Conservation (phyloP, 1,284 basidiomycete genomes). For the Apiotrichum gamsii region DNA sequence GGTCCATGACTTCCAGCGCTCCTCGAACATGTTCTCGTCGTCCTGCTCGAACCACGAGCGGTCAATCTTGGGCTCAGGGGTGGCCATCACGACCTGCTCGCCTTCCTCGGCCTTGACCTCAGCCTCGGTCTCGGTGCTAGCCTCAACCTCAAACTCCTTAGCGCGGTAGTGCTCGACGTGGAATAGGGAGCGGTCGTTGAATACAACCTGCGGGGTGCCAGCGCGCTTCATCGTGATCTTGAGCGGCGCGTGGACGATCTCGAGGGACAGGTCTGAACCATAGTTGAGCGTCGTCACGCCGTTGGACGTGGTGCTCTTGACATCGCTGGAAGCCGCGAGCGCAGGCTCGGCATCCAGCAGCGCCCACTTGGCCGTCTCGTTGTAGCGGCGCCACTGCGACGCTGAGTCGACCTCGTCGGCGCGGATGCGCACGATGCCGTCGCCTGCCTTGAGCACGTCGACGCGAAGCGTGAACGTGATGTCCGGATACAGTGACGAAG, state of each 20-base stretch:
- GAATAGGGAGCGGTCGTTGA: constrained; percentile 84
- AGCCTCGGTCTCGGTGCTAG: constrained; percentile 43
- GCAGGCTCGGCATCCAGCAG: constrained; percentile 60
- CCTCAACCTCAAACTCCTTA: constrained; percentile 51
- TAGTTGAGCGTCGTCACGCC: constrained; percentile 46
- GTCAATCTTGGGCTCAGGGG: constrained; percentile 51
- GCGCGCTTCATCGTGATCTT: constrained; percentile 63
- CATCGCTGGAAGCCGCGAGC: constrained; percentile 50
- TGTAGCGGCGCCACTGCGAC: constrained; percentile 66
- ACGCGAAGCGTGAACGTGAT: constrained; percentile 73
- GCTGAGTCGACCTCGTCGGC: constrained; percentile 73
- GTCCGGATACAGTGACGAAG: constrained; percentile 72
- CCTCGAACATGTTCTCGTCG: constrained; percentile 82
- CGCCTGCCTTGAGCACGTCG: constrained; percentile 60
- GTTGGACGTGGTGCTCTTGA: constrained; percentile 37
- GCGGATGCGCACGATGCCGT: constrained; percentile 74
- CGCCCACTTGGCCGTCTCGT: constrained; percentile 83
- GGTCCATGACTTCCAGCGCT: constrained; percentile 75
- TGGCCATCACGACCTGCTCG: constrained; percentile 55
- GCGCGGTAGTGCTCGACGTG: constrained; percentile 96
- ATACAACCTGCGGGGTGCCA: constrained; percentile 73
- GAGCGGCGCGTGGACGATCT: constrained; percentile 68
- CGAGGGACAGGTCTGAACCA: constrained; percentile 43
- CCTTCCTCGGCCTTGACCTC: constrained; percentile 52
- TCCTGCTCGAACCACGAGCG: constrained; percentile 75